Evolutionary conservation across 108 stramenopile species (phyloP).

Genomic region (Nitzschia sp.): DNA sequence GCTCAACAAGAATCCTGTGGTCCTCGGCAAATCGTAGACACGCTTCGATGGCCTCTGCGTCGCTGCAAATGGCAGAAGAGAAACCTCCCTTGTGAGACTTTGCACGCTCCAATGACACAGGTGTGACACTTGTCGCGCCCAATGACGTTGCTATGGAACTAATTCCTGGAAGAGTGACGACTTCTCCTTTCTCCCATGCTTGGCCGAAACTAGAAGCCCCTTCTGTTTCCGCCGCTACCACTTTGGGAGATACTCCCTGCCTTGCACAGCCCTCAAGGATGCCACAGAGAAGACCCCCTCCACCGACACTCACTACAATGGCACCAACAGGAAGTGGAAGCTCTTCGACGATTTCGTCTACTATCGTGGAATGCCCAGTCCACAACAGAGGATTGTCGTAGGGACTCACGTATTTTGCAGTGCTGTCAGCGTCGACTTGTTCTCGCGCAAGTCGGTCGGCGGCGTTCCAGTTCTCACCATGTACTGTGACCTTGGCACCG

Average conservation of each 20-base stretch:
- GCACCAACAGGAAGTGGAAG: slow-evolving; percentile 52
- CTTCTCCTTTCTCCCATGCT: slow-evolving; percentile 41
- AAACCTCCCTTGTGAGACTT: slow-evolving; percentile 49
- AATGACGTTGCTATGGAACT: slow-evolving; percentile 81
- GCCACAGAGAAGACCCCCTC: slow-evolving; percentile 87
- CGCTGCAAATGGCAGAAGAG: slow-evolving; percentile 65
- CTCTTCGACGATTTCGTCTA: slow-evolving; percentile 80
- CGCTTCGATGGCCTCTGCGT: slow-evolving; percentile 81
- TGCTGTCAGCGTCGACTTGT: slow-evolving; percentile 38
- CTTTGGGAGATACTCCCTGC: slow-evolving; percentile 44
- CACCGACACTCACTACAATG: slow-evolving; percentile 85
- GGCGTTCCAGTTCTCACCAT: slow-evolving; percentile 88
- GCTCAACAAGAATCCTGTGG: slow-evolving; percentile 89
- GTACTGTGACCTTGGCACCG: slow-evolving; percentile 84
- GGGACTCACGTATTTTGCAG: slow-evolving; percentile 65
- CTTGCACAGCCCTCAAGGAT: slow-evolving; percentile 79
- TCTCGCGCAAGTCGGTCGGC: slow-evolving; percentile 76
- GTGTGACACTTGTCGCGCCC: slow-evolving; percentile 81
- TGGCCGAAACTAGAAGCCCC: slow-evolving; percentile 84
- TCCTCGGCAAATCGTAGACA: slow-evolving; percentile 75
- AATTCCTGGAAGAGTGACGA: slow-evolving; percentile 61
- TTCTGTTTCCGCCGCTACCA: slow-evolving; percentile 86
- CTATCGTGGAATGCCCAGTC: slow-evolving; percentile 87
- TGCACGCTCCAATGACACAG: slow-evolving; percentile 68
- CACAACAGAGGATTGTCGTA: slow-evolving; percentile 88